Evolutionary conservation across 73 alveolate genomes (phyloP), one percentile per base, ranked within the genome.

Genomic region (Loxodes magnus): DNA sequence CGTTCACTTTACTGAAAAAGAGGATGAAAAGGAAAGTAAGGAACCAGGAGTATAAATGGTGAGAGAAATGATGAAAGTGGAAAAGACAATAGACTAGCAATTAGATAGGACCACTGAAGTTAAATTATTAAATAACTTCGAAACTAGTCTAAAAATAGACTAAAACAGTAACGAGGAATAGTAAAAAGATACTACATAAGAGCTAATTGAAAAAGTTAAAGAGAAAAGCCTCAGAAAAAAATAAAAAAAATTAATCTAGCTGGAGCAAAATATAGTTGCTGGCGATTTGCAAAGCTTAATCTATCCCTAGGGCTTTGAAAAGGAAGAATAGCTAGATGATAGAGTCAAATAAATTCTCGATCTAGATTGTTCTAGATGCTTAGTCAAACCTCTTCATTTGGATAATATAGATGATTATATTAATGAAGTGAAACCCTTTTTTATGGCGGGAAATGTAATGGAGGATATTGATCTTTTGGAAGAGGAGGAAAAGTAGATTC

Each of bases 1-100:
- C 43, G 94, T 88, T 28, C 72, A 88, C 46, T 93, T 86, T 48
- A 84, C 99, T n/a, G 88, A 93, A 54, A 74, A 82, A 21, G 71
- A 81, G 23, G 87, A 84, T 59, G 81, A 82, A 37, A 73, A 60
- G 19, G 48, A 90, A 43, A 77, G 19, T 43, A 20, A 31, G 37
- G 12, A 56, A 46, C 12, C 23, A 54, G 74, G 96, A 7, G 87
- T 69, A 43, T 42, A 90, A 53, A 58, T 85, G 84, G 94, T 90
- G 33, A 69, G 96, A 64, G 53, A 74, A 35, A 71, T 82, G 64
- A 85, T 89, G 56, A 90, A 86, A 39, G 58, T 55, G 39, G 42
- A 69, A 4, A 37, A 35, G 20, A 73, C 61, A 5, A 25, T 80
- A 42, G 67, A 80, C 41, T 67, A 78, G 51, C 41, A 72, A 26